Evolutionary conservation across 176 grass and related monocot genomes (phyloP), one percentile per base, ranked within the genome.

Genomic region (Bonia amplexicaulis): DNA sequence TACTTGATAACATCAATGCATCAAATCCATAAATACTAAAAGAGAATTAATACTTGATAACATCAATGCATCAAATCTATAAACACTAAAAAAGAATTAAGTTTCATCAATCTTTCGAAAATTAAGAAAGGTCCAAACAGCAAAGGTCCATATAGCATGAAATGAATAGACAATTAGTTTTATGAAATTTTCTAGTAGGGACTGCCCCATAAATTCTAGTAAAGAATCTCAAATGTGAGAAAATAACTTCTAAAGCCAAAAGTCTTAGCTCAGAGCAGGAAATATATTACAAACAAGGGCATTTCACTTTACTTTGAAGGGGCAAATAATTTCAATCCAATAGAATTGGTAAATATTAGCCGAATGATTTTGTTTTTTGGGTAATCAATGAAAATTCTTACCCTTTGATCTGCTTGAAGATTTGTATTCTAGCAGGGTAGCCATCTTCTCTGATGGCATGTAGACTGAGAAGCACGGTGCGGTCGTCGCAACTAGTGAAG

Each of bases 21-120:
- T 35, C 9, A 55, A 57, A 55, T 69, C 4, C 40, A 73, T 69
- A 66, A 84, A 47, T 61, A 54, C n/a, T n/a, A n/a, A n/a, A n/a
- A n/a, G n/a, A n/a, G n/a, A n/a, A n/a, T n/a, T n/a, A n/a, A n/a
- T 66, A 66, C 67, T 70, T 82, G 60, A 70, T 26, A 68, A 62
- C 45, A 82, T 65, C 41, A 81, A 64, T 60, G 64, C 6, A 71
- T 35, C 9, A 55, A 57, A 55, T 70, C 5, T 31, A 73, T 69
- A 66, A 84, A 39, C 69, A 46, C 37, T 58, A 12, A 80, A 54
- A 87, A 74, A 17, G 8, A 49, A 84, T 51, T 27, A 55, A 83
- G 31, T 70, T 48, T 76, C 57, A 74, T 55, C 5, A 26, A 5
- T 40, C 44, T 60, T 76, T 41, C 15, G 9, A 58, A 74, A 42